Evolutionary conservation across 2,329 filamentous ascomycete genomes (phyloP).

Genomic region (Lecanosticta acicola): DNA sequence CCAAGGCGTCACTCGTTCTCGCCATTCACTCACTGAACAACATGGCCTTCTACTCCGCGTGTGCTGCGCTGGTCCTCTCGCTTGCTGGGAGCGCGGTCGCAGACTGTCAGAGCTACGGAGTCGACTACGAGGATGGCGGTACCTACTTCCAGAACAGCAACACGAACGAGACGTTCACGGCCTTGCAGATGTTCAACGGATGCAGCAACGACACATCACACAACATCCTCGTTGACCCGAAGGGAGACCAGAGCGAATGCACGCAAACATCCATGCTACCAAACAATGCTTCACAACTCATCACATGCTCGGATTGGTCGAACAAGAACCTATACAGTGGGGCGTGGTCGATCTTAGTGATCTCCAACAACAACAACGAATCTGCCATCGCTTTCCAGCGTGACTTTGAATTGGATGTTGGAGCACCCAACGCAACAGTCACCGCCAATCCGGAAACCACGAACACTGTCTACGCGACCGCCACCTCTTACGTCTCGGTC

Average conservation of each 20-base stretch:
- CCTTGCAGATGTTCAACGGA: slow-evolving; percentile 40
- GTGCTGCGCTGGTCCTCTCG: slow-evolving; percentile 1
- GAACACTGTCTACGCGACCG: slow-evolving; percentile 30
- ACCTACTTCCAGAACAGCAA: slow-evolving; percentile 42
- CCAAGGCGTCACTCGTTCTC: neutral
- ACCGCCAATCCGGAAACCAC: neutral
- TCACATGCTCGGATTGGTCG: slow-evolving; percentile 1
- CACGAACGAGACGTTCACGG: slow-evolving; percentile 38
- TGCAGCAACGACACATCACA: slow-evolving; percentile 39
- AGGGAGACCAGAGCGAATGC: slow-evolving; percentile 31
- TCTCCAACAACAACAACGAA: neutral
- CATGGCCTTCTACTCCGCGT: neutral
- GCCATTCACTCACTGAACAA: neutral
- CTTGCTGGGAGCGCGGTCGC: neutral
- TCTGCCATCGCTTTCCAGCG: neutral
- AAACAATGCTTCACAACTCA: slow-evolving; percentile 30
- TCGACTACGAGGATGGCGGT: slow-evolving; percentile 40
- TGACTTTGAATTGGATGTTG: too few relatives aligned
- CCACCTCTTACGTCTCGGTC: slow-evolving; percentile 21
- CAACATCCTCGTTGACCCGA: slow-evolving; percentile 40
- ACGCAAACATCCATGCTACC: slow-evolving; percentile 37
- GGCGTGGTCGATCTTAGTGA: neutral
- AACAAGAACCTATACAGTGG: neutral
- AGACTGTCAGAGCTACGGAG: slow-evolving; percentile 25
- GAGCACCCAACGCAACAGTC: neutral